phyloP scores from a whole-genome alignment of 768 basidiomycete species.

The Aureoboletus auriporus region DNA sequence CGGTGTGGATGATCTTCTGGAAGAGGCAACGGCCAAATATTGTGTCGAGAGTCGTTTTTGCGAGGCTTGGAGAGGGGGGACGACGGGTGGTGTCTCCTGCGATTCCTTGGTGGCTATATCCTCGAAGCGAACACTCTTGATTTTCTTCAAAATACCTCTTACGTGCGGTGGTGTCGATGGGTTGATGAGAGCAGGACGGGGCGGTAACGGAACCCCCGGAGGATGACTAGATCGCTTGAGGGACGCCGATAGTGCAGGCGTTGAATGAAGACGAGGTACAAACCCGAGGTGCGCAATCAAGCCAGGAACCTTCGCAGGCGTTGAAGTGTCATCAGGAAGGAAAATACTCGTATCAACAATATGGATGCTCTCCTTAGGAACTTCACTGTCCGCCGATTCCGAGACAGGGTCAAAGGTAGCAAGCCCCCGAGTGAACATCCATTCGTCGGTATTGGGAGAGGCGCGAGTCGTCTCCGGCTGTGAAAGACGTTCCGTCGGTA shows the following conservation, averaged over 20 bases:
- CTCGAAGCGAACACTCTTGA: slow-evolving; percentile 38
- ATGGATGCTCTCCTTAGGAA: neutral
- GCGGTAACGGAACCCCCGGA: slow-evolving; percentile 19
- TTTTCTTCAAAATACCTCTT: slow-evolving; percentile 37
- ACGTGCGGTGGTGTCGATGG: slow-evolving; percentile 28
- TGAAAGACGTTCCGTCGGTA: slow-evolving; percentile 3
- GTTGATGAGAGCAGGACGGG: slow-evolving; percentile 20
- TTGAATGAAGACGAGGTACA: neutral
- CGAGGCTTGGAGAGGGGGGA: neutral
- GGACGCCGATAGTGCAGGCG: slow-evolving; percentile 4
- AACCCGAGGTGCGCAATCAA: neutral
- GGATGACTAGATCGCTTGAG: slow-evolving; percentile 8
- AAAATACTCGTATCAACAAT: slow-evolving; percentile 6
- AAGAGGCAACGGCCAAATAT: neutral
- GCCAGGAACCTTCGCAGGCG: slow-evolving; percentile 1
- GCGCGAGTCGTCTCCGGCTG: neutral
- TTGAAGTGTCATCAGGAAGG: slow-evolving; percentile 12
- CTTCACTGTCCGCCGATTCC: slow-evolving; percentile 2
- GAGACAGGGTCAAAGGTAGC: slow-evolving; percentile 17
- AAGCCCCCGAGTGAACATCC: slow-evolving; percentile 34
- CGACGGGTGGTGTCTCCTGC: neutral
- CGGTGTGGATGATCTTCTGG: slow-evolving; percentile 13
- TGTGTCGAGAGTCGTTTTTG: slow-evolving; percentile 8
- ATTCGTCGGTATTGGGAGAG: slow-evolving; percentile 30
- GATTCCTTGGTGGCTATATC: slow-evolving; percentile 10